Conservation (phyloP, 768 basidiomycete genomes). For the Pisolithus sp. region DNA sequence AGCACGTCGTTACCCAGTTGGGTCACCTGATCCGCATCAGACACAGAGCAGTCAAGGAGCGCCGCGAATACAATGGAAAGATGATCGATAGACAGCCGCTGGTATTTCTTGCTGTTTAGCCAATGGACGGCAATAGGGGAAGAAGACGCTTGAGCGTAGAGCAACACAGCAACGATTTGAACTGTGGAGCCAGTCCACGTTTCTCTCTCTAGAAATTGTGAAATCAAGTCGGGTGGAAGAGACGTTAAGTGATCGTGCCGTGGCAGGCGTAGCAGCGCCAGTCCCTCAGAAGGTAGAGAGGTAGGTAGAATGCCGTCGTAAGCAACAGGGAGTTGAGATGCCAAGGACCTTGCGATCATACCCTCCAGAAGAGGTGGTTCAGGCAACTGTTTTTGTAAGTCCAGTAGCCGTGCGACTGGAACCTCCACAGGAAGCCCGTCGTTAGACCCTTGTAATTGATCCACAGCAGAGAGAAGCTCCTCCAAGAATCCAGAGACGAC, state of each 20-base stretch:
- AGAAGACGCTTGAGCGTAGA: slow-evolving; percentile 35
- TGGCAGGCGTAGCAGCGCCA: background rate
- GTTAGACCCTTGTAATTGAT: background rate
- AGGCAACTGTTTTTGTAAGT: slow-evolving; percentile 30
- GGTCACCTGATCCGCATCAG: slow-evolving; percentile 14
- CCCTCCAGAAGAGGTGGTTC: slow-evolving; percentile 38
- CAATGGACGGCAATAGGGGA: slow-evolving; percentile 30
- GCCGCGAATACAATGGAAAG: slow-evolving; percentile 38
- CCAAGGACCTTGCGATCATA: slow-evolving; percentile 39
- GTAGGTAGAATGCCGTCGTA: slow-evolving; percentile 19
- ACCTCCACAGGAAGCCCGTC: slow-evolving; percentile 5
- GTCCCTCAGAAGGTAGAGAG: background rate
- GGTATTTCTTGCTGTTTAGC: slow-evolving; percentile 26
- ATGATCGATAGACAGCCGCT: slow-evolving; percentile 13
- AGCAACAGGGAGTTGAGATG: slow-evolving; percentile 27
- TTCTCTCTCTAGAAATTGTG: slow-evolving; percentile 34
- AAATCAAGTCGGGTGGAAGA: slow-evolving; percentile 21
- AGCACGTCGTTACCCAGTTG: slow-evolving; percentile 22
- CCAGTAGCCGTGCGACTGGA: slow-evolving; percentile 34
- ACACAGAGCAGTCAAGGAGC: slow-evolving; percentile 37
- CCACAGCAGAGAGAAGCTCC: slow-evolving; percentile 32
- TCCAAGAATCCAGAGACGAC: slow-evolving; percentile 18
- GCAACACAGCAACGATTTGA: slow-evolving; percentile 35
- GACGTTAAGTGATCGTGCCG: slow-evolving; percentile 1
- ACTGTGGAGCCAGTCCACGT: slow-evolving; percentile 40